Conservation (phyloP, 164 flowering plant genomes). For the Litsea cubeba region DNA sequence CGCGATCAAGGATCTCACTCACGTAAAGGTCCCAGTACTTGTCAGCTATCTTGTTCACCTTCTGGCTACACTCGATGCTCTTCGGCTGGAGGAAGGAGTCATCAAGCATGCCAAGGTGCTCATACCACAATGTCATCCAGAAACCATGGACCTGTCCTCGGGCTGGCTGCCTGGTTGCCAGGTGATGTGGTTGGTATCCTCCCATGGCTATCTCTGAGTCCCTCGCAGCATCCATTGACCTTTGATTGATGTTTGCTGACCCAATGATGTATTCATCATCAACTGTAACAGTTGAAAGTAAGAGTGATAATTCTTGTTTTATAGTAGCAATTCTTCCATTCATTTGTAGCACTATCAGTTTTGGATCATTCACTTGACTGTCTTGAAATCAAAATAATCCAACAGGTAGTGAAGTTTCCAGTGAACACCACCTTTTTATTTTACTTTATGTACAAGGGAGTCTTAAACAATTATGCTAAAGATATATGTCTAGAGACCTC, state of each 20-base stretch:
- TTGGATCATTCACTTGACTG: no score
- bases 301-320: no score
- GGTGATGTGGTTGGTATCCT: constrained; percentile 67
- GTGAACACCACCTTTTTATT: no score
- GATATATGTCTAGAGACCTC: no score
- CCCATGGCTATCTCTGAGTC: constrained; percentile 92
- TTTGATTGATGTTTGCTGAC: constrained; percentile 81
- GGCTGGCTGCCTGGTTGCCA: constrained; percentile 38
- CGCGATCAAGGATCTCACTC: no score
- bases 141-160: constrained; percentile 75
- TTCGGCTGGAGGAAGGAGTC: constrained; percentile 44
- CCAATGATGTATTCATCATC: constrained; percentile 90
- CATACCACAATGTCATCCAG: constrained; percentile 80
- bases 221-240: constrained; percentile 81
- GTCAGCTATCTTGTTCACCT: constrained; percentile 49
- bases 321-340: no score
- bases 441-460: no score
- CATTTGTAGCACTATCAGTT: no score
- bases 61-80: constrained; percentile 45
- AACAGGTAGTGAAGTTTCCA: no score
- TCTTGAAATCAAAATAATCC: no score
- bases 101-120: constrained; percentile 57
- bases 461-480: no score
- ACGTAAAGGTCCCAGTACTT: no score
- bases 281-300: constrained; percentile 31